A percentile compares a stretch with the other conserved stretches of the same genome.
These are phyloP conservation scores for Debaryomyces tyrocola DNA, from an alignment of 805 yeast genomes.

Conservation along the genomic window DNA sequence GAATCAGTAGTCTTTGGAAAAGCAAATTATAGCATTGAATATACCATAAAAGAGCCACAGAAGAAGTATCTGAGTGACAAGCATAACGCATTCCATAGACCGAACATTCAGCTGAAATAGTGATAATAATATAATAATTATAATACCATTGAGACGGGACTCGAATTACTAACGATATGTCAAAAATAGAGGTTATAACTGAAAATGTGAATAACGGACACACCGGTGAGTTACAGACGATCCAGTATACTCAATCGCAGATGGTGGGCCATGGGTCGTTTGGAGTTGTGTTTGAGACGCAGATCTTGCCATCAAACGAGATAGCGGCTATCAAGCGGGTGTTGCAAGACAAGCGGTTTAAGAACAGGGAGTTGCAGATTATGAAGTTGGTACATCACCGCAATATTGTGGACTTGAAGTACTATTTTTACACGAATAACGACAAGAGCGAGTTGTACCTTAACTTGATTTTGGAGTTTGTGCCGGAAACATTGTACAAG, in stretches of 20 bases:
- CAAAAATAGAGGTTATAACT: conserved; percentile 48
- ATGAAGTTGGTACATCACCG: conserved; percentile 88
- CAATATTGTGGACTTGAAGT: conserved; percentile 83
- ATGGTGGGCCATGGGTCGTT: conserved; percentile 99
- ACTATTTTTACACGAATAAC: conserved; percentile 75
- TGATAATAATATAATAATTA: background rate
- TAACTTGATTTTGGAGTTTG: conserved; percentile 84
- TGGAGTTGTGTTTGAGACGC: conserved; percentile 94
- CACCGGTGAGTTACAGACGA: conserved; percentile 58
- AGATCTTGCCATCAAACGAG: conserved; percentile 68
- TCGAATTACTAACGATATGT: conserved; percentile 35
- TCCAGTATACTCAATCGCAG: conserved; percentile 77
- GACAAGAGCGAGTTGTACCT: conserved; percentile 81
- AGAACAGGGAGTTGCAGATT: conserved; percentile 91
- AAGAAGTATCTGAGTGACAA: no score
- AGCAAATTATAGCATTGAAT: no score
- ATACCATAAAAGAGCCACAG: no score
- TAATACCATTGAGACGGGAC: background rate
- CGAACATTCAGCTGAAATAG: no score
- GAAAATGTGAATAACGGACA: conserved; percentile 74
- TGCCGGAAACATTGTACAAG: conserved; percentile 94
- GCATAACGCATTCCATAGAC: no score
- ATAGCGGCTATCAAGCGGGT: conserved; percentile 94
- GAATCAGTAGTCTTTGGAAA: no score
- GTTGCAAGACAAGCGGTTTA: conserved; percentile 92